These are phyloP conservation scores for Telopea speciosissima DNA, from an alignment of 177 flowering plant species.

Conservation along the genomic window DNA sequence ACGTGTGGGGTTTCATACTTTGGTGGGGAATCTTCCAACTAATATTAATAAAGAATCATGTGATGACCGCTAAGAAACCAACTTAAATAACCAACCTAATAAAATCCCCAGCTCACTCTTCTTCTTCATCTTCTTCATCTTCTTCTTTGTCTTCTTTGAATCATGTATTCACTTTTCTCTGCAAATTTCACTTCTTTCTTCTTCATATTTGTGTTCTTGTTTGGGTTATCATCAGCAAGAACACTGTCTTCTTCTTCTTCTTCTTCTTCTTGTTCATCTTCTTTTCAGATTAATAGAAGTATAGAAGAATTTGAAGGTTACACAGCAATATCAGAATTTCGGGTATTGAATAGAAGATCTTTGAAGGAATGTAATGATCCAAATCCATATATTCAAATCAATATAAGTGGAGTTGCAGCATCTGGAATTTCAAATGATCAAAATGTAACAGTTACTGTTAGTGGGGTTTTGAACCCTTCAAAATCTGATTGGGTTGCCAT, in stretches of 20 bases:
- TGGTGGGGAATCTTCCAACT: too few relatives aligned
- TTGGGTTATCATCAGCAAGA: too few relatives aligned
- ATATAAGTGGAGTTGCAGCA: conserved; percentile 10
- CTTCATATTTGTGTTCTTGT: too few relatives aligned
- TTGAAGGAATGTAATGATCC: conserved; percentile 16
- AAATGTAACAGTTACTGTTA: conserved; percentile 40
- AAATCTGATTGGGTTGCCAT: conserved; percentile 59
- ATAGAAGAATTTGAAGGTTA: conserved; percentile 6
- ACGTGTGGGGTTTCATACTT: too few relatives aligned
- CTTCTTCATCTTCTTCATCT: too few relatives aligned
- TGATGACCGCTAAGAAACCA: too few relatives aligned
- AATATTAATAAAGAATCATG: too few relatives aligned
- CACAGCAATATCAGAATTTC: conserved; percentile 27
- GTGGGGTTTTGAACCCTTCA: conserved; percentile 48
- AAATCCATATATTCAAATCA: conserved; percentile 20
- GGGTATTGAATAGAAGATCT: conserved; percentile 18
- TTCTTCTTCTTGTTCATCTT: conserved; percentile 3
- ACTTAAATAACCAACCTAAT: too few relatives aligned
- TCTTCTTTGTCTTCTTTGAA: too few relatives aligned
- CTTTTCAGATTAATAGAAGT: conserved; percentile 1
- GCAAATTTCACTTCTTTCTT: too few relatives aligned
- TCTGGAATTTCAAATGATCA: conserved; percentile 43
- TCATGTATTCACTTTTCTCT: too few relatives aligned
- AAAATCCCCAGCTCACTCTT: too few relatives aligned
- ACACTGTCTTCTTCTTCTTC: conserved; percentile 1